A percentile compares a stretch with the other conserved stretches of the same genome.
These are phyloP conservation scores for Papiliotrema laurentii DNA, from an alignment of 1,284 basidiomycete genomes.

Conservation along the genomic window DNA sequence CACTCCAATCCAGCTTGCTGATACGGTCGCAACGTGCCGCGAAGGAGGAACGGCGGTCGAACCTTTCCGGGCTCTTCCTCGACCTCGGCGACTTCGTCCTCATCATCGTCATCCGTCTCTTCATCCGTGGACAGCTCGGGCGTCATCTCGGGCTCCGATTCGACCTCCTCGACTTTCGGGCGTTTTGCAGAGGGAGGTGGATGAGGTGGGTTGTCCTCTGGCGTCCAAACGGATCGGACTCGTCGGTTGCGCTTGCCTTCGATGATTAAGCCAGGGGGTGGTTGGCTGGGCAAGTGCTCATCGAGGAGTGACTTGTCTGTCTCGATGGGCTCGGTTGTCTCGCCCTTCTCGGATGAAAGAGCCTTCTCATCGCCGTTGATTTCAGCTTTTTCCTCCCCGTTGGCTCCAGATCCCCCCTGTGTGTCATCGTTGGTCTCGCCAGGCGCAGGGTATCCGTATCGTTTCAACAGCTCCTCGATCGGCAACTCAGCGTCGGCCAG, in stretches of 20 bases:
- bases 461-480: conserved; percentile 53
- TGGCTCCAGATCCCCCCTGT: too few species aligned
- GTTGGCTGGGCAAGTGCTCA: conserved; percentile 17
- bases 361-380: not conserved
- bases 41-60: conserved; percentile 72
- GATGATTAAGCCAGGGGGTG: conserved; percentile 15
- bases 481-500: conserved; percentile 53
- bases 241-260: conserved; percentile 38
- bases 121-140: conserved; percentile 22
- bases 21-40: conserved; percentile 86
- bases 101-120: conserved; percentile 16
- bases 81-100: conserved; percentile 9
- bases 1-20: conserved; percentile 93
- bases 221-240: conserved; percentile 35
- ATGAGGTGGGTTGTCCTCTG: conserved; percentile 23
- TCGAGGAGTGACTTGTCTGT: conserved; percentile 36
- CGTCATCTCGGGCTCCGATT: conserved; percentile 11
- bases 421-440: conserved; percentile 4
- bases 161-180: conserved; percentile 25
- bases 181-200: conserved; percentile 14
- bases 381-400: not conserved
- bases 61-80: conserved; percentile 45
- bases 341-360: not conserved
- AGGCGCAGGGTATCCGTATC: conserved; percentile 50
- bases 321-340: conserved; percentile 1